Percentiles rank a stretch among this genome's conserved stretches.
Evolutionary conservation across 2,329 filamentous ascomycete genomes (phyloP).

Genomic region (Stromatinia cepivora): DNA sequence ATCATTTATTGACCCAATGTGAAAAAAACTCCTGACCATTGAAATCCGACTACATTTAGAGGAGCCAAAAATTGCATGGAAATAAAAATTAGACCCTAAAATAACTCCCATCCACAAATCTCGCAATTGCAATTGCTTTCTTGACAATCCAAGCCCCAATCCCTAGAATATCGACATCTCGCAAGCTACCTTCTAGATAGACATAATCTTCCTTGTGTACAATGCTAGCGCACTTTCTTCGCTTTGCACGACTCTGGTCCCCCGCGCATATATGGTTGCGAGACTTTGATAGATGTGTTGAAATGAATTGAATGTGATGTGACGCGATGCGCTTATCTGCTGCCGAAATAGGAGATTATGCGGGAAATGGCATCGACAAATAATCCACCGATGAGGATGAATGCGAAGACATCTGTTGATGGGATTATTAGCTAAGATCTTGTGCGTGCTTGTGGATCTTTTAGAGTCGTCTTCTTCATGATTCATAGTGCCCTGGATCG

Average conservation of each 20-base stretch:
- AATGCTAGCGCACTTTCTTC: neutral
- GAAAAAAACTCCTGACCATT: neutral
- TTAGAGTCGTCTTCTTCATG: neutral
- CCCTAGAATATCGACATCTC: constrained; percentile 9
- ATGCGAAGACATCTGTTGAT: constrained; percentile 3
- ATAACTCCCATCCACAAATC: constrained; percentile 11
- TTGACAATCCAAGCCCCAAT: neutral
- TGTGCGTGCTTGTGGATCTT: neutral
- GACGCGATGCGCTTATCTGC: constrained; percentile 2
- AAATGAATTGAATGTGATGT: neutral
- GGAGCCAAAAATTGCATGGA: neutral
- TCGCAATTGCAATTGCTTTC: neutral
- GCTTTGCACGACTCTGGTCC: neutral
- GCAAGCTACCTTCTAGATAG: neutral
- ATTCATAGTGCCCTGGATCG: neutral
- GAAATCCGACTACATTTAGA: neutral
- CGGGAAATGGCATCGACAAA: neutral
- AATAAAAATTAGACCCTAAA: neutral
- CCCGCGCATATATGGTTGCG: neutral
- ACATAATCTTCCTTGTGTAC: neutral
- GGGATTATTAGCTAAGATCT: neutral
- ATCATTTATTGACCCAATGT: neutral
- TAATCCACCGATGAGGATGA: constrained; percentile 12
- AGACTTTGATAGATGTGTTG: neutral
- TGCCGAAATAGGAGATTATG: constrained; percentile 4